These are phyloP conservation scores for Hymenoscyphus salicellus DNA, from an alignment of 2,329 filamentous ascomycete genomes.

Conservation along the genomic window DNA sequence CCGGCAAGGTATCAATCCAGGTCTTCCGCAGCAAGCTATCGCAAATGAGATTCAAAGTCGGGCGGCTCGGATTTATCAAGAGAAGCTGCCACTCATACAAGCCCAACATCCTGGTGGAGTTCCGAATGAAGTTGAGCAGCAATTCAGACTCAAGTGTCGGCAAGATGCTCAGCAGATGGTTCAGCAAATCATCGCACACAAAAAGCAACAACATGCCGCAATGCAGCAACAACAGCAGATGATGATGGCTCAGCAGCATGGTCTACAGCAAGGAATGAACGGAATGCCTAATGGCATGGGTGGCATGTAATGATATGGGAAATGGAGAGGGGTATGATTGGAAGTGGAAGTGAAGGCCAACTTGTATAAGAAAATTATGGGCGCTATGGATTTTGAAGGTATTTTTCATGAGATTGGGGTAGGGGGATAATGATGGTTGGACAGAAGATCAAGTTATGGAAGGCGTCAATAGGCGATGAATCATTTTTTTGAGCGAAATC, in stretches of 20 bases:
- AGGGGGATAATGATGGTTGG: background rate
- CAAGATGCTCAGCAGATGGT: conserved; percentile 15
- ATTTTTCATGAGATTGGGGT: background rate
- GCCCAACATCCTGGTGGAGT: conserved; percentile 12
- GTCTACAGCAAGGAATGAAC: conserved; percentile 13
- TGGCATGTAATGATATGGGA: conserved; percentile 21
- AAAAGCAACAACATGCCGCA: background rate
- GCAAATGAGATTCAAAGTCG: background rate
- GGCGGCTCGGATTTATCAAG: background rate
- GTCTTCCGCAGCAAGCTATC: conserved; percentile 12
- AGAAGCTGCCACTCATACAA: background rate
- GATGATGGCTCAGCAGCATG: conserved; percentile 26
- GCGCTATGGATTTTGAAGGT: background rate
- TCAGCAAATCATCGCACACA: conserved; percentile 13
- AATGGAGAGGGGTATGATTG: background rate
- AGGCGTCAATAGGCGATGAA: background rate
- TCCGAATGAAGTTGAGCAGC: conserved; percentile 19
- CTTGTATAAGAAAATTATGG: background rate
- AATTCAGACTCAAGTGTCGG: conserved; percentile 18
- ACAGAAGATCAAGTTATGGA: background rate
- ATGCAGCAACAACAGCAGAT: conserved; percentile 21
- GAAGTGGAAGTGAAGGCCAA: background rate
- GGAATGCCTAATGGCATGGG: conserved; percentile 33
- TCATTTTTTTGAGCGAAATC: background rate
- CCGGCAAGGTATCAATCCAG: background rate